Evolutionary conservation across 805 yeast genomes (phyloP), one percentile per base, ranked within the genome.

Genomic region (Kazachstania kunashirensis): DNA sequence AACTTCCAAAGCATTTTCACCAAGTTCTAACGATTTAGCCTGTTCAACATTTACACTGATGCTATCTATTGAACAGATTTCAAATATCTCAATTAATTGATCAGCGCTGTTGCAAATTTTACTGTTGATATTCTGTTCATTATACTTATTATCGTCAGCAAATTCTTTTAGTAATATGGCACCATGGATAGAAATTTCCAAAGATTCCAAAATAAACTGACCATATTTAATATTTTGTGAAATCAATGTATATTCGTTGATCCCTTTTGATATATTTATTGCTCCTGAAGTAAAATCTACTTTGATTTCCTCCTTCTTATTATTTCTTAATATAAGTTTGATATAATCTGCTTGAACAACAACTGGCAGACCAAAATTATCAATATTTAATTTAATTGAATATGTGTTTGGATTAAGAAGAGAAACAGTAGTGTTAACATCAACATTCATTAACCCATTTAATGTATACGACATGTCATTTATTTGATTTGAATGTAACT

Each of bases 81-180:
- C 54, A 24, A 42, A 36, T 10, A 52, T 38, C 11, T 36, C 20
- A 19, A 36, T 14, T n/a, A 15, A 19, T 19, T 10, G 25, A 1
- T 16, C 21, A 5, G 13, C 12, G 10, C 8, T 3, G n/a, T 9
- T 18, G 5, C 8, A 12, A 3, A 13, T 11, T 13, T 25, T 10
- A 3, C 33, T 28, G 15, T 50, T 31, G 16, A 19, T 10, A 9
- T 36, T 23, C 10, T 29, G 33, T 3, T 23, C 19, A 13, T 31
- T 24, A 3, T 38, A 33, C 3, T 39, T 31, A 8, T 9, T n/a
- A 14, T 30, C 24, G 4, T 11, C 9, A 11, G 36, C 31, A 25
- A 50, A 57, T 27, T 53, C 49, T 32, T 54, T 47, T 3, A 49
- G 39, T 24, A 59, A 57, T 11, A 42, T 45, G 1, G 59, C 55